Percentiles rank a stretch among this genome's conserved stretches.
These are phyloP conservation scores for Tripterygium wilfordii DNA, from an alignment of 177 flowering plant genomes.

Conservation along the genomic window DNA sequence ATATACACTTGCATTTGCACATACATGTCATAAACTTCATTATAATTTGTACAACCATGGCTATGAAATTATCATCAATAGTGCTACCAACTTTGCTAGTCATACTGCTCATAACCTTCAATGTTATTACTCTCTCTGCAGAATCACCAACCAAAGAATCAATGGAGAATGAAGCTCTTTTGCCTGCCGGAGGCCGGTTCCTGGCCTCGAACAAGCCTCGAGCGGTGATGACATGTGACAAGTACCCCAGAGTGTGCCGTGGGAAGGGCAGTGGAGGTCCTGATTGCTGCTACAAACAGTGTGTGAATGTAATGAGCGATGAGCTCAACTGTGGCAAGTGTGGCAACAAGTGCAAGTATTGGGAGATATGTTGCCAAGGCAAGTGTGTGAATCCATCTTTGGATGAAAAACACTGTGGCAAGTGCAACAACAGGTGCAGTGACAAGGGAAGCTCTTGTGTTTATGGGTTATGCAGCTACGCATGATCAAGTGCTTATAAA, in stretches of 20 bases:
- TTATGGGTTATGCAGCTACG: conserved; percentile 46
- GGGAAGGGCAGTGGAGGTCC: conserved; percentile 28
- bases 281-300: conserved; percentile 31
- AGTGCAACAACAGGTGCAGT: conserved; percentile 34
- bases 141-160: neutral
- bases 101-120: too few relatives aligned
- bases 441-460: conserved; percentile 23
- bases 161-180: neutral
- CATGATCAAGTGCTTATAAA: too few relatives aligned
- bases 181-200: conserved; percentile 9
- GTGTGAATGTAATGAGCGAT: conserved; percentile 24
- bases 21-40: too few relatives aligned
- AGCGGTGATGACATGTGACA: conserved; percentile 21
- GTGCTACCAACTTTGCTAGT: too few relatives aligned
- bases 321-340: conserved; percentile 41
- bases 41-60: too few relatives aligned
- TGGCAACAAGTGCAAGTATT: conserved; percentile 35
- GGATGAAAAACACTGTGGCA: conserved; percentile 38
- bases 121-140: too few relatives aligned
- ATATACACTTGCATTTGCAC: too few relatives aligned
- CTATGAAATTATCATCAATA: too few relatives aligned
- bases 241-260: conserved; percentile 24
- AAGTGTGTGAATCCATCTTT: conserved; percentile 25
- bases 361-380: conserved; percentile 41
- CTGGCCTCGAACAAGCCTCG: conserved; percentile 1